These are phyloP conservation scores for Cordyceps cateniannulata DNA, from an alignment of 2,329 filamentous ascomycete genomes.

Conservation along the genomic window DNA sequence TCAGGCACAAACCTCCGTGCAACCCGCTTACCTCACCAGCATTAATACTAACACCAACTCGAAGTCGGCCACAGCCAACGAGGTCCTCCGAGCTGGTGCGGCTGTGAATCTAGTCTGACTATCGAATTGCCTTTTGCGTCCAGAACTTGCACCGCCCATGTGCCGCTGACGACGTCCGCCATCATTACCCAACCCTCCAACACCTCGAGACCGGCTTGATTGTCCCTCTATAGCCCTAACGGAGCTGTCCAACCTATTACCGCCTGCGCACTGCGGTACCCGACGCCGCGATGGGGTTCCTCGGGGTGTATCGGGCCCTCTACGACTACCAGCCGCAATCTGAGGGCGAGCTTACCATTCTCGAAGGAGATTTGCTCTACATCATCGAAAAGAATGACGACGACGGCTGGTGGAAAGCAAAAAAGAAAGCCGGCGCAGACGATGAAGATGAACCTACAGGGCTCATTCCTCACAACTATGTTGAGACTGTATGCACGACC, in stretches of 20 bases:
- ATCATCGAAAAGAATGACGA: conserved; percentile 74
- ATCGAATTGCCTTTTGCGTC: not conserved
- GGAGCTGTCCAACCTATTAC: not conserved
- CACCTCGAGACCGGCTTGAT: not conserved
- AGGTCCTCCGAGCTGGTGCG: conserved; percentile 2
- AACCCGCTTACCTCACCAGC: conserved; percentile 9
- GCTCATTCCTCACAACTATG: conserved; percentile 88
- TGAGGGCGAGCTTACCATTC: conserved; percentile 77
- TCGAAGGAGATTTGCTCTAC: conserved; percentile 83
- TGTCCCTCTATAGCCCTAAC: not conserved
- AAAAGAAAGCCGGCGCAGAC: conserved; percentile 76
- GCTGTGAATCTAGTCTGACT: not conserved
- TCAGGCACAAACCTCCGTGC: not conserved
- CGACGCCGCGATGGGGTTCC: conserved; percentile 66
- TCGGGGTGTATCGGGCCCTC: conserved; percentile 82
- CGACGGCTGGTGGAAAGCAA: conserved; percentile 91
- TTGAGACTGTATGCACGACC: conserved; percentile 64
- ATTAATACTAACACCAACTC: not conserved
- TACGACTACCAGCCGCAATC: conserved; percentile 90
- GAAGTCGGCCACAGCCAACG: not conserved
- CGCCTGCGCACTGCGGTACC: not conserved
- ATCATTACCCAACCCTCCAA: not conserved
- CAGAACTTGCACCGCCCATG: not conserved
- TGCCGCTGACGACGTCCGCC: not conserved
- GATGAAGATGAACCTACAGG: conserved; percentile 90